Evolutionary conservation across 768 basidiomycete species (phyloP).

Genomic region (Russula brevipes): DNA sequence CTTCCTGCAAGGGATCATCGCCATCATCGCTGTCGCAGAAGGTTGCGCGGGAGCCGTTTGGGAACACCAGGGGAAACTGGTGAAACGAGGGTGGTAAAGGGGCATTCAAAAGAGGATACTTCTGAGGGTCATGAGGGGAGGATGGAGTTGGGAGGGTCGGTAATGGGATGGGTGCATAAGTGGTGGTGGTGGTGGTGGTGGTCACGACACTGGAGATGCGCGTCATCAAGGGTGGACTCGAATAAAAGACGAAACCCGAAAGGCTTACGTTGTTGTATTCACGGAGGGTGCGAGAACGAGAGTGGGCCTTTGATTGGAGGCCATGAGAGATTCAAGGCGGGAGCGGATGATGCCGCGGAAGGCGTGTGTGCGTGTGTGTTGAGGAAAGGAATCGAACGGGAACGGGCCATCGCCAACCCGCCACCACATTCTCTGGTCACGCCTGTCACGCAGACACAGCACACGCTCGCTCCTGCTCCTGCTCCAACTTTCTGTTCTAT

Average conservation of each 20-base stretch:
- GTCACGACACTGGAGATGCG: slow-evolving; percentile 63
- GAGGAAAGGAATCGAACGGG: too few species aligned
- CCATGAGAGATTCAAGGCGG: slow-evolving; percentile 43
- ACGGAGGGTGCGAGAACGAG: slow-evolving; percentile 76
- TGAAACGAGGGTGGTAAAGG: slow-evolving; percentile 68
- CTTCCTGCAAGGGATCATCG: slow-evolving; percentile 67
- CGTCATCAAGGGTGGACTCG: neutral
- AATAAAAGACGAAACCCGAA: neutral
- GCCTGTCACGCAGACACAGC: neutral
- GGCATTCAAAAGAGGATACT: slow-evolving; percentile 72
- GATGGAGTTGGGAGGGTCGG: slow-evolving; percentile 67
- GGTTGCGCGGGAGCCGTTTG: slow-evolving; percentile 72
- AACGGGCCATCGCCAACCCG: too few species aligned
- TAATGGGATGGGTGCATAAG: slow-evolving; percentile 82
- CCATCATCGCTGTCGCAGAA: slow-evolving; percentile 62
- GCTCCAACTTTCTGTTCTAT: too few species aligned
- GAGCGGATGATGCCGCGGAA: slow-evolving; percentile 29
- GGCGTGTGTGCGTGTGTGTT: slow-evolving; percentile 12
- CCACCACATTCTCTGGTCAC: slow-evolving; percentile 3
- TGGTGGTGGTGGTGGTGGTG: slow-evolving; percentile 87
- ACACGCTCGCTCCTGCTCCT: too few species aligned
- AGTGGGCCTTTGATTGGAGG: slow-evolving; percentile 56
- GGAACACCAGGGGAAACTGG: slow-evolving; percentile 73
- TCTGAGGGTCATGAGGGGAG: slow-evolving; percentile 71
- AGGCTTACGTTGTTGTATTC: slow-evolving; percentile 74